phyloP scores from a whole-genome alignment of 2,329 filamentous ascomycete species.

The Chaetomium globosum region DNA sequence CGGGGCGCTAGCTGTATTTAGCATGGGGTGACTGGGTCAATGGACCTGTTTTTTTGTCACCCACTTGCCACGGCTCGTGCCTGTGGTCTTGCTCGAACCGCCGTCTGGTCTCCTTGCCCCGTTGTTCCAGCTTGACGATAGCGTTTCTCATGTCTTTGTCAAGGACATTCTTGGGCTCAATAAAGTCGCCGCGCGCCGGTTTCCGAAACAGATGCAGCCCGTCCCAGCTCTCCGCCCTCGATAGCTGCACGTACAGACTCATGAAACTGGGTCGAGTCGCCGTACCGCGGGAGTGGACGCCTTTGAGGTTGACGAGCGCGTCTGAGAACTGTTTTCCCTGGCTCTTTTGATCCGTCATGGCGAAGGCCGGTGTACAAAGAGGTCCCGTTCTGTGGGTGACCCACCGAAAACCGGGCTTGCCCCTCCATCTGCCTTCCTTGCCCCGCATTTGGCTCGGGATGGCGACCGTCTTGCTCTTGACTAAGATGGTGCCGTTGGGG shows the following conservation, averaged over 20 bases:
- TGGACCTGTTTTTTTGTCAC: too few relatives aligned
- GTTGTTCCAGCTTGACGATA: constrained; percentile 21
- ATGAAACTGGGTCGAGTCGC: constrained; percentile 25
- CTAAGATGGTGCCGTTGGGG: constrained; percentile 8
- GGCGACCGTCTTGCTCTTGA: constrained; percentile 19
- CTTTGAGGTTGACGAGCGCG: constrained; percentile 27
- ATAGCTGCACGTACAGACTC: constrained; percentile 32
- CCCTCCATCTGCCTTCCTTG: neutral
- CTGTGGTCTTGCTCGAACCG: constrained; percentile 9
- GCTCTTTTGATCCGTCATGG: constrained; percentile 15
- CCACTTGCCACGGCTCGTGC: constrained; percentile 5
- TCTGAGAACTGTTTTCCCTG: constrained; percentile 14
- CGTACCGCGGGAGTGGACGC: constrained; percentile 14
- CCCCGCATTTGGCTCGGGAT: constrained; percentile 1
- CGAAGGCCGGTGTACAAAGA: constrained; percentile 12
- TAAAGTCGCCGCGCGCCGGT: constrained; percentile 23
- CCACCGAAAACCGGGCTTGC: too few relatives aligned
- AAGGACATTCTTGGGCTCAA: constrained; percentile 25
- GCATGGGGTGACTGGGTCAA: too few relatives aligned
- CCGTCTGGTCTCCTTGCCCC: constrained; percentile 8
- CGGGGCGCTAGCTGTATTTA: too few relatives aligned
- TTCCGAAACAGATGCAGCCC: constrained; percentile 13
- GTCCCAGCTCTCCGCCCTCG: constrained; percentile 16
- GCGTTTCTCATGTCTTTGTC: constrained; percentile 13
- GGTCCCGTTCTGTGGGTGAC: too few relatives aligned